phyloP scores from a whole-genome alignment of 352 stramenopile species.

The Globisporangium yorkense region DNA sequence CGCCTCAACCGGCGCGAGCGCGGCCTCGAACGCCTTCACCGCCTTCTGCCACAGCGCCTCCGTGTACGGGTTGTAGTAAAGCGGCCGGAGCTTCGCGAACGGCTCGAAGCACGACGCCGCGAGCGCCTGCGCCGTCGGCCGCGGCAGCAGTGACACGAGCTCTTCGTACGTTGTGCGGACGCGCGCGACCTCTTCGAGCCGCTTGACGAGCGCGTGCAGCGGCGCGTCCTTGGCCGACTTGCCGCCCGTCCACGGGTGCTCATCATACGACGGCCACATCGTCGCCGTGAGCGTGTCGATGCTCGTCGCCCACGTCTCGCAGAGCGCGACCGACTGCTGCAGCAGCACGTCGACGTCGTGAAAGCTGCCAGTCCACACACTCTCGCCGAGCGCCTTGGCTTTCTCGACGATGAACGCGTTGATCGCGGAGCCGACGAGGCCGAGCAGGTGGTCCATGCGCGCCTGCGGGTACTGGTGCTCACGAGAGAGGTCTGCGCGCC shows the following conservation, averaged over 20 bases:
- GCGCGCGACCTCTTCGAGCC: constrained; percentile 76
- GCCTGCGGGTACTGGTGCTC: constrained; percentile 75
- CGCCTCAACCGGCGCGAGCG: constrained; percentile 75
- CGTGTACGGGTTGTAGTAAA: constrained; percentile 92
- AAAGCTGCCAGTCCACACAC: constrained; percentile 65
- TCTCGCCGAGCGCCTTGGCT: constrained; percentile 19
- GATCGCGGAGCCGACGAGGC: constrained; percentile 72
- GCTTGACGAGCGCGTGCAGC: constrained; percentile 40
- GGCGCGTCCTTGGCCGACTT: constrained; percentile 32
- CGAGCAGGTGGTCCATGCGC: constrained; percentile 87
- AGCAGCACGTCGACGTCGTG: constrained; percentile 56
- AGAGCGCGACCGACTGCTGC: constrained; percentile 56
- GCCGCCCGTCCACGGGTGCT: constrained; percentile 73
- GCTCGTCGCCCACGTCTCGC: constrained; percentile 72
- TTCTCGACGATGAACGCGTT: constrained; percentile 65
- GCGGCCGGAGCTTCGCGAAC: constrained; percentile 54
- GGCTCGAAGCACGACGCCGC: constrained; percentile 55
- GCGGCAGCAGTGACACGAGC: constrained; percentile 61
- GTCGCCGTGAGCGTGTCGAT: constrained; percentile 76
- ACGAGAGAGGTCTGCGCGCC: constrained; percentile 61
- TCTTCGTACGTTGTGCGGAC: constrained; percentile 88
- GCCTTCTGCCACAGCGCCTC: constrained; percentile 70
- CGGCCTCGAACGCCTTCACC: constrained; percentile 71
- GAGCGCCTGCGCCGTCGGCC: constrained; percentile 33
- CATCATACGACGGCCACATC: constrained; percentile 73